Percentiles rank a stretch among this genome's conserved stretches.
Evolutionary conservation across 306 rosid genomes (phyloP).

Genomic region (Quercus parvula): DNA sequence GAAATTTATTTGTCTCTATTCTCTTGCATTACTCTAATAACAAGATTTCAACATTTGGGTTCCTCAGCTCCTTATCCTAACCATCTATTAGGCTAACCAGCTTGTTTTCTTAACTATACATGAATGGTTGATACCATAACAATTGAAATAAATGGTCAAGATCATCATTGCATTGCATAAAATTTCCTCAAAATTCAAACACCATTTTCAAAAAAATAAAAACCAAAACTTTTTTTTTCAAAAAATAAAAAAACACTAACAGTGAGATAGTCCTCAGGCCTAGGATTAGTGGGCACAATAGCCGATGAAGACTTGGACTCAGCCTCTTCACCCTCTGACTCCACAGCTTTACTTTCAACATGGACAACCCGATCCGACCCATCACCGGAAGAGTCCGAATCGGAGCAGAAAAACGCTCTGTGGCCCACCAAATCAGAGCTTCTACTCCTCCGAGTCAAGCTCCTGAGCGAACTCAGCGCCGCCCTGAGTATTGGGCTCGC

Average conservation of each 20-base stretch:
- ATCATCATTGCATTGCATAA: too few relatives aligned
- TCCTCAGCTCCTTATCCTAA: too few relatives aligned
- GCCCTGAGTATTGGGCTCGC: slow-evolving; percentile 47
- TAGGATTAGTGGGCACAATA: slow-evolving; percentile 75
- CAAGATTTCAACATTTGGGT: too few relatives aligned
- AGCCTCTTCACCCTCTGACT: slow-evolving; percentile 39
- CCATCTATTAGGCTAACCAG: too few relatives aligned
- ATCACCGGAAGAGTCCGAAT: slow-evolving; percentile 70
- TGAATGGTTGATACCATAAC: too few relatives aligned
- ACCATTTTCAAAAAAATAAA: not conserved
- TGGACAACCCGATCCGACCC: slow-evolving; percentile 55
- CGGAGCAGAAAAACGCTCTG: slow-evolving; percentile 77
- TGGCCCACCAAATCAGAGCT: slow-evolving; percentile 25
- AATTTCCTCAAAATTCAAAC: too few relatives aligned
- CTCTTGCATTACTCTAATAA: too few relatives aligned
- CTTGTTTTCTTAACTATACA: too few relatives aligned
- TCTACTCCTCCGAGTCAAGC: slow-evolving; percentile 20
- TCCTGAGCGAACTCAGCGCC: slow-evolving; percentile 47
- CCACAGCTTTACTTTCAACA: slow-evolving; percentile 50
- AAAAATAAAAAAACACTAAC: slow-evolving; percentile 43
- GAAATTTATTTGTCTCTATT: too few relatives aligned
- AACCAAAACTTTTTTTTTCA: not conserved
- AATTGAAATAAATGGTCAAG: too few relatives aligned
- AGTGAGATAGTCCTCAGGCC: slow-evolving; percentile 91
- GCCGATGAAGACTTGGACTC: slow-evolving; percentile 63